phyloP scores from a whole-genome alignment of 164 flowering plant genomes.

The Sedum album region DNA sequence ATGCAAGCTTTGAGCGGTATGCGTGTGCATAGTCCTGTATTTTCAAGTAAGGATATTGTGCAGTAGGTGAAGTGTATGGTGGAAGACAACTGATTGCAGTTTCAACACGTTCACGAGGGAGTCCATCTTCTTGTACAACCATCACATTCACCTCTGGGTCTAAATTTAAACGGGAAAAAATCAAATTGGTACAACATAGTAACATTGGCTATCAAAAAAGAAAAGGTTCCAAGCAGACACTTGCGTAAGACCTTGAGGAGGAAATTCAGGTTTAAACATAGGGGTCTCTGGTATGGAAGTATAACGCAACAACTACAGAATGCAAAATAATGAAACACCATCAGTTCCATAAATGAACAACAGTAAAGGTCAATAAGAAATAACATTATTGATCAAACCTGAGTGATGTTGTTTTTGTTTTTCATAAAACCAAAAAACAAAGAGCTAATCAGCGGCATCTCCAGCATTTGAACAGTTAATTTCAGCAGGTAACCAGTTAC shows the following conservation, averaged over 20 bases:
- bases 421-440: constrained; percentile 36
- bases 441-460: constrained; percentile 49
- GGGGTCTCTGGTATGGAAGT: constrained; percentile 85
- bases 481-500: constrained; percentile 49
- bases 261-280: constrained; percentile 86
- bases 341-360: background rate
- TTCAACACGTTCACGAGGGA: constrained; percentile 55
- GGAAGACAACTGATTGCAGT: constrained; percentile 68
- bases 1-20: constrained; percentile 49
- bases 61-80: constrained; percentile 43
- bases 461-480: constrained; percentile 52
- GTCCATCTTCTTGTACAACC: constrained; percentile 48
- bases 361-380: background rate
- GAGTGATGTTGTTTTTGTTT: constrained; percentile 44
- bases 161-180: background rate
- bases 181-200: background rate
- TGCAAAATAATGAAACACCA: constrained; percentile 7
- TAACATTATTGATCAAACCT: constrained; percentile 33
- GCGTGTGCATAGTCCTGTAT: constrained; percentile 91
- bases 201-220: background rate
- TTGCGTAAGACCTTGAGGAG: constrained; percentile 58
- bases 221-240: background rate
- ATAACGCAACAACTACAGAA: constrained; percentile 52
- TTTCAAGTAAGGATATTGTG: constrained; percentile 69
- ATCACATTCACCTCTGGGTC: constrained; percentile 55